Evolutionary conservation across 345 rosid species (phyloP), one percentile per base, ranked within the genome.

Genomic region (Murraya paniculata): DNA sequence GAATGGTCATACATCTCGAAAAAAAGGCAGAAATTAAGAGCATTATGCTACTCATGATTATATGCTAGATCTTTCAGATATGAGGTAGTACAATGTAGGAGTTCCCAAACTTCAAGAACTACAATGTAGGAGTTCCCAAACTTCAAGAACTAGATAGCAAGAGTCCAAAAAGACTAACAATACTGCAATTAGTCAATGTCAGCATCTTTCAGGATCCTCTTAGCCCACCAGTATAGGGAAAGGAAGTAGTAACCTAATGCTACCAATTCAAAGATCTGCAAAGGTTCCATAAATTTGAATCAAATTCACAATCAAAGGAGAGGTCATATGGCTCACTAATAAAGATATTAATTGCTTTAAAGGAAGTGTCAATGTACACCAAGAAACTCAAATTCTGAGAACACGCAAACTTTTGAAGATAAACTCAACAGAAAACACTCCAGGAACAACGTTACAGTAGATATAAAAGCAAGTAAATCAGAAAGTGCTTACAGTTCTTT

Each of bases 31-130:
- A 18, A 30, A 30, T 4, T 16, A 30, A 2, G 22, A 7, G 39
- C 33, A 31, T 62, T 28, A 13, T 62, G 36, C 22, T 68, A 25
- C 56, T 41, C 24, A 8, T 69, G 36, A 25, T 45, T 27, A 27
- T 31, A 21, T 7, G 39, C 9, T 60, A 33, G 75, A 7, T 0
- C 31, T 71, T 27, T 16, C 30, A 13, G 6, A 60, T n/a, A n/a
- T 19, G 30, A 36, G 65, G 53, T 56, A 72, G 21, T 45, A 30
- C 33, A 25, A 53, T 53, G 7, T 53, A 53, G 86, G 84, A 76
- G 84, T 79, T 81, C 74, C 87, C 85, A 81, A 88, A 86, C 87
- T 83, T 88, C 86, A 81, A 74, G 88, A 33, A 33, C 35, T 33
- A 33, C 33, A 25, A 53, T 53, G 7, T 53, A 53, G 86, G 84